A percentile compares a stretch with the other conserved stretches of the same genome.
Evolutionary conservation across 208 protist species (phyloP).

Genomic region (Borovskyia barvae): DNA sequence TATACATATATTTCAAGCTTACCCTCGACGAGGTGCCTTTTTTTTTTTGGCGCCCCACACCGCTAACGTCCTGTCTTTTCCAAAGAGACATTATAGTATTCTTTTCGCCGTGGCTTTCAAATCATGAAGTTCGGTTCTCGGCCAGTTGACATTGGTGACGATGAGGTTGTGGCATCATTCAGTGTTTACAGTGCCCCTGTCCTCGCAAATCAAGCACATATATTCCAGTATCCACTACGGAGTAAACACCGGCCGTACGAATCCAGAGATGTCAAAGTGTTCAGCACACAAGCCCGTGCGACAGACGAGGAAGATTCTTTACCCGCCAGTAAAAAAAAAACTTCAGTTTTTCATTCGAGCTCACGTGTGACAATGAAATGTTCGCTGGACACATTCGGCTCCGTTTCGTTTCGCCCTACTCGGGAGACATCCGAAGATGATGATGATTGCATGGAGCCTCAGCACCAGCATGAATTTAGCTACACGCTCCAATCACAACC

Average conservation of each 20-base stretch:
- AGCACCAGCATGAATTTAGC: slow-evolving; percentile 36
- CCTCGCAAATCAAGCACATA: slow-evolving; percentile 59
- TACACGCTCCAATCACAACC: slow-evolving; percentile 78
- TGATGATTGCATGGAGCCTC: slow-evolving; percentile 17
- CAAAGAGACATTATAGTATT: too few species aligned
- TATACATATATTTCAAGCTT: neutral
- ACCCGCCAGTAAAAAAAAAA: neutral
- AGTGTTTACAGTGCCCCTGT: slow-evolving; percentile 69
- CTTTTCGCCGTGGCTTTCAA: too few species aligned
- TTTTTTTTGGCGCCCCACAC: slow-evolving; percentile 11
- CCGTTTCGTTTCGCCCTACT: slow-evolving; percentile 40
- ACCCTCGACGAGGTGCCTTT: neutral
- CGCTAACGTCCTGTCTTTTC: too few species aligned
- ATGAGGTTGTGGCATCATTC: slow-evolving; percentile 79
- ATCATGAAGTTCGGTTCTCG: slow-evolving; percentile 25
- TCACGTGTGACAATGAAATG: slow-evolving; percentile 76
- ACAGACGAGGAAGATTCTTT: neutral
- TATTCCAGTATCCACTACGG: slow-evolving; percentile 88
- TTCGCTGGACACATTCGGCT: slow-evolving; percentile 76
- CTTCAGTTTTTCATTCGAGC: slow-evolving; percentile 25
- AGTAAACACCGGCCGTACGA: slow-evolving; percentile 71
- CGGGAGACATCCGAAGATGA: neutral
- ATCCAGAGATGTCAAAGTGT: slow-evolving; percentile 54
- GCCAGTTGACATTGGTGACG: slow-evolving; percentile 30
- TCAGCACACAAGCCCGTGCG: slow-evolving; percentile 35